Evolutionary conservation across 2,329 filamentous ascomycete genomes (phyloP).

Genomic region (Colletotrichum scovillei): DNA sequence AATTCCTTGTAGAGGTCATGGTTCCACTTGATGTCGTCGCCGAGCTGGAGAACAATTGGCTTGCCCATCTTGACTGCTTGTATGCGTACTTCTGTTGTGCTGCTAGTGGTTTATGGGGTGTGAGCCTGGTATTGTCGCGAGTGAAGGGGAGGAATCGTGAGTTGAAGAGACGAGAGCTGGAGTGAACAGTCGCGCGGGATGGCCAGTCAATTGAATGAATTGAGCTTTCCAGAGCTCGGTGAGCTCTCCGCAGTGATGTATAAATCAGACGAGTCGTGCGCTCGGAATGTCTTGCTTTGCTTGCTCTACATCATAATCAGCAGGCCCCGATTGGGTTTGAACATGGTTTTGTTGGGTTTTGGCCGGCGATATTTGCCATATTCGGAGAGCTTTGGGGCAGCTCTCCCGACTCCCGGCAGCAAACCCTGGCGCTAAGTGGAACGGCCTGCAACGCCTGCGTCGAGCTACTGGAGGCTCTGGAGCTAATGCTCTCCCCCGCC

Average conservation of each 20-base stretch:
- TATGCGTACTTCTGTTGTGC: background rate
- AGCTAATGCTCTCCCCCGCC: constrained; percentile 6
- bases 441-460: background rate
- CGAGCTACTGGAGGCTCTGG: constrained; percentile 14
- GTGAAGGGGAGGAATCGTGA: background rate
- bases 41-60: constrained; percentile 33
- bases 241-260: constrained; percentile 11
- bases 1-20: constrained; percentile 34
- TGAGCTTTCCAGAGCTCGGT: background rate
- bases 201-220: background rate
- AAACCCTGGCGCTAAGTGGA: background rate
- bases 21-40: constrained; percentile 34
- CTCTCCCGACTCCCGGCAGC: constrained; percentile 8
- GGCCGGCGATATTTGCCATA: constrained; percentile 28
- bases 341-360: constrained; percentile 21
- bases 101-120: background rate
- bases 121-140: background rate
- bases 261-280: constrained; percentile 18
- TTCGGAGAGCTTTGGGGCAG: constrained; percentile 25
- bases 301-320: background rate
- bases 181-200: background rate
- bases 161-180: background rate
- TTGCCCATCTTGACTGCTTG: constrained; percentile 23
- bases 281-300: constrained; percentile 12
- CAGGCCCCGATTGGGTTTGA: constrained; percentile 12